Base-by-base conservation (phyloP, 805 yeast species). In the Jamesozyma spencerorum region DNA sequence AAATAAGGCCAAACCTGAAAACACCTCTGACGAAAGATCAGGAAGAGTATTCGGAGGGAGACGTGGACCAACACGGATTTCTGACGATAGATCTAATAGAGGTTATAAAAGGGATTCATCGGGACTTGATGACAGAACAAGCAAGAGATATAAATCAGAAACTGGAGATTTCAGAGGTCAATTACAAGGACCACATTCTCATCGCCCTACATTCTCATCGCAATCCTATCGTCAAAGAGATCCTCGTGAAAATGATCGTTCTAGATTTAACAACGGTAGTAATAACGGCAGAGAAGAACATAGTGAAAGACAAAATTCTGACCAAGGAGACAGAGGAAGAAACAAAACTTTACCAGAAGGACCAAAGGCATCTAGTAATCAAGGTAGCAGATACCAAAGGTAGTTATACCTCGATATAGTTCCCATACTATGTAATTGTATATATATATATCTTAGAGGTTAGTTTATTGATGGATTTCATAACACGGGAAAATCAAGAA, bases 321-420 rank as follows among this genome's bases (percentile, higher is more conserved):
- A 38, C 32, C 24, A 5, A 3, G 3, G 35, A 34, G 24, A 38
- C 13, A 26, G 22, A 31, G 30, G 28, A 4, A 24, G 41, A 15
- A 43, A 37, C 10, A 45, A 44, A 7, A 34, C 30, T 3, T 31
- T 54, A 5, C 58, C 58, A 5, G 56, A 54, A 30, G 58, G 58
- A 1, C 58, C 58, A 5, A 51, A 45, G 24, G 44, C 41, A 13
- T 37, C 40, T n/a, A n/a, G 31, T 4, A 28, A 30, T 8, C 15
- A 34, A 7, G 35, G 38, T 17, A 50, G 54, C 30, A 49, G 57
- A 18, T 52, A 52, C 31, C 55, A 50, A 34, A 45, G 56, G 27
- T 50, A 41, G 35, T 5, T 22, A 7, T n/a, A n/a, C n/a, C n/a
- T n/a, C n/a, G n/a, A n/a, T n/a, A n/a, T n/a, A n/a, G n/a, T n/a